Evolutionary conservation across 805 yeast genomes (phyloP).

Genomic region (Candida glaebosa): DNA sequence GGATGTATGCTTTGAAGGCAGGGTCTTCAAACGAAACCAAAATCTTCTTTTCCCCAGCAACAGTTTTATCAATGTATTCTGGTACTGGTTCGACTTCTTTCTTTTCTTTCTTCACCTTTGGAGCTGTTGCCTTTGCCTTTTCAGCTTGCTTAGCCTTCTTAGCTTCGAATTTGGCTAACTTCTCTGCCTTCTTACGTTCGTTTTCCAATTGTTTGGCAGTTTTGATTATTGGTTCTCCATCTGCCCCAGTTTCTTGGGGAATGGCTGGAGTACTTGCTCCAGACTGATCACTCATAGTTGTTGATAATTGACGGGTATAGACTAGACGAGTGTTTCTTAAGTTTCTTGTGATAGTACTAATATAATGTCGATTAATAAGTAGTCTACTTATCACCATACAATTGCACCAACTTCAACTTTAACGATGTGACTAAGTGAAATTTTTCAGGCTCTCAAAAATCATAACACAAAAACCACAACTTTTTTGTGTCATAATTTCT

Average conservation of each 20-base stretch:
- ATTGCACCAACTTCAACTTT: neutral
- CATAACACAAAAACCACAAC: neutral
- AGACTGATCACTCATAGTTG: conserved; percentile 9
- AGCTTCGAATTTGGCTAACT: conserved; percentile 82
- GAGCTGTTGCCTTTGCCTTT: conserved; percentile 29
- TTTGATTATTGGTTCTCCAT: conserved; percentile 40
- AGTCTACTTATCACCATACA: conserved; percentile 16
- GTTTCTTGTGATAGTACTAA: conserved; percentile 5
- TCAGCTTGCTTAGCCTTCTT: conserved; percentile 59
- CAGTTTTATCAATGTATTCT: conserved; percentile 81
- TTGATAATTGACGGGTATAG: conserved; percentile 5
- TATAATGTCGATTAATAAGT: conserved; percentile 10
- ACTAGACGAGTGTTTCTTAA: conserved; percentile 4
- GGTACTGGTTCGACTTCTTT: conserved; percentile 70
- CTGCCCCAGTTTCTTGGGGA: conserved; percentile 8
- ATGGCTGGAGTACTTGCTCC: conserved; percentile 5
- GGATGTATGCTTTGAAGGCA: conserved; percentile 89
- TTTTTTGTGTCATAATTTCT: too few relatives aligned
- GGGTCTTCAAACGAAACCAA: conserved; percentile 88
- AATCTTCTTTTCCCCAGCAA: conserved; percentile 86
- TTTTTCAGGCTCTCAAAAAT: neutral
- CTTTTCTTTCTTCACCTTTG: conserved; percentile 65
- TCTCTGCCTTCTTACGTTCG: conserved; percentile 85
- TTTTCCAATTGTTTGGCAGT: conserved; percentile 81
- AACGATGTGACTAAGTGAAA: conserved; percentile 1